Percentiles rank a stretch among this genome's conserved stretches.
Conservation (phyloP, 176 grass and related monocot species). For the Triticum monococcum region DNA sequence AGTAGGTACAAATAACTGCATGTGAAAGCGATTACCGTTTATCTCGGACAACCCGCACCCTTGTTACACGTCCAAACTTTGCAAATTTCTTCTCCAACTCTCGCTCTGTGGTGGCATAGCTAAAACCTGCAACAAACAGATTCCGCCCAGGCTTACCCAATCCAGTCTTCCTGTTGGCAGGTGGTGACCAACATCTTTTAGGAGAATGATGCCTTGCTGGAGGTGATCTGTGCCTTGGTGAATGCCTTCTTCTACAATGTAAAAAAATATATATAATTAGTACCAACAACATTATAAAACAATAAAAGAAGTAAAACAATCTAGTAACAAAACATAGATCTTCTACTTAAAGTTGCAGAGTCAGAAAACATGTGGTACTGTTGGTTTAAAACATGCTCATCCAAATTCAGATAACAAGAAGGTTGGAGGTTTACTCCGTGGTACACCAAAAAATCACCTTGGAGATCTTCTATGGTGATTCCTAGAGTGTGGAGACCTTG, state of each 20-base stretch:
- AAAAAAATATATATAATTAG: constrained; percentile 20
- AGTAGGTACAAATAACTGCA: constrained; percentile 23
- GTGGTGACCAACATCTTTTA: constrained; percentile 73
- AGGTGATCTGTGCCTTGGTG: constrained; percentile 64
- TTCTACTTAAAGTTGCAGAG: not conserved
- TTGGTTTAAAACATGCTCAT: constrained; percentile 17
- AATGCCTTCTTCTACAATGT: constrained; percentile 53
- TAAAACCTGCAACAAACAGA: constrained; percentile 94
- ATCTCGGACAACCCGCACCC: constrained; percentile 74
- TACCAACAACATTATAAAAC: constrained; percentile 14
- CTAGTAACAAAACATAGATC: too few relatives aligned
- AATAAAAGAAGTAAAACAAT: not conserved
- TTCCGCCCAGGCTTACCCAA: constrained; percentile 78
- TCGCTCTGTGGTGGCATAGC: constrained; percentile 80
- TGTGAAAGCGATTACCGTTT: constrained; percentile 53
- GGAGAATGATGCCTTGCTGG: constrained; percentile 57
- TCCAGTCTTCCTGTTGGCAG: constrained; percentile 78
- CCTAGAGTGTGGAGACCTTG: constrained; percentile 63
- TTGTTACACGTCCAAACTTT: constrained; percentile 74
- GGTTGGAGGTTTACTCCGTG: constrained; percentile 14
- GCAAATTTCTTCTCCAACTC: constrained; percentile 91
- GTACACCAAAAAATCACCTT: constrained; percentile 43
- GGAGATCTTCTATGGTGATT: constrained; percentile 59
- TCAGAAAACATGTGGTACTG: not conserved
- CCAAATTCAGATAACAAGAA: constrained; percentile 4